Evolutionary conservation across 2,329 filamentous ascomycete species (phyloP), one percentile per base, ranked within the genome.

Genomic region (Penicillium crustosum): DNA sequence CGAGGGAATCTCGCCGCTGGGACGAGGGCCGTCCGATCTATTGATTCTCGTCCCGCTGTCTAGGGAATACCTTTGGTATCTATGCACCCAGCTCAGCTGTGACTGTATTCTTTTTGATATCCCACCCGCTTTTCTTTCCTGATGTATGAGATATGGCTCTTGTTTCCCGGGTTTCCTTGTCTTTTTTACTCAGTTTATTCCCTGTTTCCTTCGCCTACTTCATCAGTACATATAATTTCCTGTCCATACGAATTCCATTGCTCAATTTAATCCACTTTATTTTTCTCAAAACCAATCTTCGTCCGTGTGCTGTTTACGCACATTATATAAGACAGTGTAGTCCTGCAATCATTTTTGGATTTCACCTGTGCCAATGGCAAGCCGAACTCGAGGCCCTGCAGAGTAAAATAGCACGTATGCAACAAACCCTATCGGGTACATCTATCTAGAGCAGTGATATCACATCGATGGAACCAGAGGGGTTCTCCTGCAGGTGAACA

Each of bases 1-100:
- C 66, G 23, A 63, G 65, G 27, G 69, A 70, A 48, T 61, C 66
- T 12, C 70, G 75, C 42, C 68, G 68, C 43, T 78, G 76, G 76
- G 73, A 78, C 53, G 76, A 78, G 57, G 73, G 76, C 21, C 69
- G 75, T 52, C 73, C 76, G 17, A 75, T 78, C 49, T 78, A 77
- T 59, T 78, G 57, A 73, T 49, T 29, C 17, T 53, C 29, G 8
- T 27, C 23, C 43, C 42, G 33, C 36, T 39, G 21, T 25, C 52
- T 48, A 13, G 25, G 38, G 33, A 42, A 33, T 36, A 49, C n/a
- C 21, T 53, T 38, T 49, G 62, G 55, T 49, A 60, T 43, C 45
- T 42, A 43, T 60, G 60, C 59, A 55, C 51, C 31, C 35, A 57
- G 29, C 36, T 23, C 15, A 12, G 21, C 52, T 35, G 38, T 53